Evolutionary conservation across 2,329 filamentous ascomycete genomes (phyloP), one percentile per base, ranked within the genome.

Genomic region (Hymenoscyphus fructigenus): DNA sequence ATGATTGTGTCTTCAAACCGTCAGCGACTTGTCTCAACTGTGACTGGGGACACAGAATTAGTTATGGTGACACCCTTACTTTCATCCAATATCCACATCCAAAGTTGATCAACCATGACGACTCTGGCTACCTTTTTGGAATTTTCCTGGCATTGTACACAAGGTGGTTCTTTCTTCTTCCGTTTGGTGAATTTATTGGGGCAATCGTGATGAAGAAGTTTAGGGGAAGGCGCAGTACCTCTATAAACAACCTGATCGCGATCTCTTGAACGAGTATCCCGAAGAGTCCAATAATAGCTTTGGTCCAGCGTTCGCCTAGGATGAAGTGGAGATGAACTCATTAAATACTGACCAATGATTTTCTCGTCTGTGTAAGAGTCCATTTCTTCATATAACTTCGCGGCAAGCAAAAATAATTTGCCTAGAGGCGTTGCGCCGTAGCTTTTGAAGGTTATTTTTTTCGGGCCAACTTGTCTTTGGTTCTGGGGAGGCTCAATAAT

Each of bases 21-120:
- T 50, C 12, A 50, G 44, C 12, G 6, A 44, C 34, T 6, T 9
- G 34, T 36, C 6, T 36, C 3, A 15, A 36, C 6, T 36, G 14
- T 3, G 14, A 36, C 2, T 15, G 34, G 9, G 10, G 34, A 36
- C 4, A 14, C 29, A 9, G 9, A 12, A 36, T 36, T 36, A 9
- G 34, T 36, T 10, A 36, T 36, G 14, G 9, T 12, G 9, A 2
- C 4, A 2, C 9, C 9, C 63, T 68, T 71, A 71, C 71, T 53
- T 32, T 74, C 74, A 62, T 79, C 78, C 1, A 80, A 66, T 44
- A 80, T 74, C 73, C 76, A 80, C 70, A 81, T 72, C 79, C 79
- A 81, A 0, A 80, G 70, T 55, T 81, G 79, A 57, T 80, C 79
- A 3, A 80, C 78, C 78, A 80, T 81, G 7, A 80, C 66, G 0